Evolutionary conservation across 371 early-diverging fungal species (phyloP).

Genomic region (Chytridium lagenaria): DNA sequence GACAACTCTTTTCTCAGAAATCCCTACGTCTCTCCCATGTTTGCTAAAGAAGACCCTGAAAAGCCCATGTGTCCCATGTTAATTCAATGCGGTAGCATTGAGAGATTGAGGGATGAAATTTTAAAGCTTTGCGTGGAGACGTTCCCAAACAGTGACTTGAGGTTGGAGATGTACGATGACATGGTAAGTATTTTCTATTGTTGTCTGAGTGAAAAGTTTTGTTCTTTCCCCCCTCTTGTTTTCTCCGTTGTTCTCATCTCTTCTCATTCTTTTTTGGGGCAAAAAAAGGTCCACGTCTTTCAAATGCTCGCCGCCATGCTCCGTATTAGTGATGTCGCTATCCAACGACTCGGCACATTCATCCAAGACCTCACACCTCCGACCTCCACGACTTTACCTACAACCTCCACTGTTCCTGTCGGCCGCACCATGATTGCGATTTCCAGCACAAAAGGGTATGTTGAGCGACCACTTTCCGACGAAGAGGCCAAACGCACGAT

Average conservation of each 20-base stretch:
- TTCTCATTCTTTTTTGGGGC: not conserved
- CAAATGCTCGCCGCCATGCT: slow-evolving; percentile 40
- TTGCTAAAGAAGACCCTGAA: slow-evolving; percentile 32
- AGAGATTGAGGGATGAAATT: slow-evolving; percentile 60
- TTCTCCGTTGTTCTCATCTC: not conserved
- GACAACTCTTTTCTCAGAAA: slow-evolving; percentile 37
- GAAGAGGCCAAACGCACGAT: not conserved
- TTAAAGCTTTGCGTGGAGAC: slow-evolving; percentile 31
- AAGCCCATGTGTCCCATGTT: slow-evolving; percentile 57
- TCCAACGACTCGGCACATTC: slow-evolving; percentile 34
- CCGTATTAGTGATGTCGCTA: slow-evolving; percentile 26
- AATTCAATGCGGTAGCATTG: slow-evolving; percentile 63
- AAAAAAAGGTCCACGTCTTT: slow-evolving; percentile 47
- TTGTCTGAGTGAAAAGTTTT: slow-evolving; percentile 18
- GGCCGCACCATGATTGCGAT: not conserved
- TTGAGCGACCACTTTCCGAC: not conserved
- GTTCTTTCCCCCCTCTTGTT: not conserved
- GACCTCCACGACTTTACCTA: not conserved
- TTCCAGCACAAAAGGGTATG: not conserved
- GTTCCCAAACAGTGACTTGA: slow-evolving; percentile 24
- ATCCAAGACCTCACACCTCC: slow-evolving; percentile 5
- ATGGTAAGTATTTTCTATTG: slow-evolving; percentile 36
- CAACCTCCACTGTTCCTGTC: too few species aligned
- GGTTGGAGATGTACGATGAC: slow-evolving; percentile 35
- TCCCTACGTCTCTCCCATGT: slow-evolving; percentile 48